phyloP scores from a whole-genome alignment of 179 eudicot genomes.

The Monotropa hypopitys region DNA sequence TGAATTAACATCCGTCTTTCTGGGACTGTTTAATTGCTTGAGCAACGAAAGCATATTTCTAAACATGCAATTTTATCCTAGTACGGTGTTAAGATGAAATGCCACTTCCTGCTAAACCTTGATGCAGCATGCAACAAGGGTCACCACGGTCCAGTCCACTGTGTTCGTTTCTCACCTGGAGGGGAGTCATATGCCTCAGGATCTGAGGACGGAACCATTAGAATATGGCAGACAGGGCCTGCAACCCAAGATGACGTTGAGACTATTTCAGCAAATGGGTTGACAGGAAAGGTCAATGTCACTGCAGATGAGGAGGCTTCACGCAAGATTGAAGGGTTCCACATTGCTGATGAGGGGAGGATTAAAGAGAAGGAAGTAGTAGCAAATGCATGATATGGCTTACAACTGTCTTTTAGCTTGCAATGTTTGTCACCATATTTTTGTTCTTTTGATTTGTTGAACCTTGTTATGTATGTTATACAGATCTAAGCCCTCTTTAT shows the following conservation, averaged over 20 bases:
- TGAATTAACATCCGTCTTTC: not conserved
- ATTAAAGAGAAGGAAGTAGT: slow-evolving; percentile 8
- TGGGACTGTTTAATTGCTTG: not conserved
- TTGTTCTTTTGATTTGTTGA: not conserved
- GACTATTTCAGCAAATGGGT: slow-evolving; percentile 19
- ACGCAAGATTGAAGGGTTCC: slow-evolving; percentile 27
- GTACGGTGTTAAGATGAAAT: not conserved
- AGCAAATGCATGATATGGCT: slow-evolving; percentile 4
- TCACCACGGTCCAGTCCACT: slow-evolving; percentile 97
- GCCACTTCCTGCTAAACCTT: not conserved
- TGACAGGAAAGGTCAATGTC: slow-evolving; percentile 20
- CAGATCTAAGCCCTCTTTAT: not conserved
- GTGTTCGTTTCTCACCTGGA: slow-evolving; percentile 85
- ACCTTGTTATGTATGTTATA: not conserved
- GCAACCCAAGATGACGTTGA: slow-evolving; percentile 20
- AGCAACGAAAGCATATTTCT: not conserved
- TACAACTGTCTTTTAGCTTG: not conserved
- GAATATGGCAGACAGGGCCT: slow-evolving; percentile 88
- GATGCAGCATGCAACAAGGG: slow-evolving; percentile 92
- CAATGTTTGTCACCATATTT: not conserved
- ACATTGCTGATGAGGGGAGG: slow-evolving; percentile 15
- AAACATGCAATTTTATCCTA: not conserved
- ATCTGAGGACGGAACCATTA: slow-evolving; percentile 89
- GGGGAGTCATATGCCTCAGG: slow-evolving; percentile 99
- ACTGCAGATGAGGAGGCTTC: slow-evolving; percentile 25